Base-by-base conservation (phyloP, 1,284 basidiomycete genomes). In the Ustilago shanxiensis region DNA sequence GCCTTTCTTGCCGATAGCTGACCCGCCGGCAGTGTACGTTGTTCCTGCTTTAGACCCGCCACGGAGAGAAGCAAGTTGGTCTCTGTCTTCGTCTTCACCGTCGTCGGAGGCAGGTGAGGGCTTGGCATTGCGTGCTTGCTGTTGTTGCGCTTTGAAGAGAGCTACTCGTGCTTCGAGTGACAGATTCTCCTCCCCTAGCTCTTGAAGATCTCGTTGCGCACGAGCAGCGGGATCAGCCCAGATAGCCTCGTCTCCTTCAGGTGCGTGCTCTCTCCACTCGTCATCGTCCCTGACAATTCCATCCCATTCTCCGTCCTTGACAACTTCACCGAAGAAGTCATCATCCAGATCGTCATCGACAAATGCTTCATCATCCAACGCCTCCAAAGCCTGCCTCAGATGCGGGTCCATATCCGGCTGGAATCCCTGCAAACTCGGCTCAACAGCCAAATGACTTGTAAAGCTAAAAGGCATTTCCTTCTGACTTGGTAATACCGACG, bases 351-450 rank as follows among this genome's bases (percentile, higher is more conserved):
- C 89, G 35, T 81, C 77, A 50, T 85, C 87, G 56, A 84, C 77
- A 39, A 86, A 86, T 4, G 93, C 95, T 70, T 98, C 95, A 84
- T 99, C 95, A 63, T 99, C 96, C 20, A 99, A 88, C 3, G 97
- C 97, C 82, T 98, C 95, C 33, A 99, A 88, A 0, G 91, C 91
- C 86, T 99, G 96, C 18, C 97, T 90, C 37, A 99, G 89, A 87
- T 96, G 94, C 5, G 95, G 95, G 86, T 99, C 93, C 93, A 99
- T 94, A 82, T 98, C 94, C 0, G 95, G 97, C 84, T 94, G 93
- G 72, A 99, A 91, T 0, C 97, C 96, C 35, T 92, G 89, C 52
- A 83, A 61, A 8, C 59, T 57, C 2, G 80, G 77, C 49, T 82
- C 71, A 20, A 80, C 67, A 22, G 73, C 63, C n/a, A 80, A 52